Percentiles rank a stretch among this genome's conserved stretches.
These are phyloP conservation scores for Zopfochytrium polystomum DNA, from an alignment of 371 early-diverging fungal genomes.

Conservation along the genomic window DNA sequence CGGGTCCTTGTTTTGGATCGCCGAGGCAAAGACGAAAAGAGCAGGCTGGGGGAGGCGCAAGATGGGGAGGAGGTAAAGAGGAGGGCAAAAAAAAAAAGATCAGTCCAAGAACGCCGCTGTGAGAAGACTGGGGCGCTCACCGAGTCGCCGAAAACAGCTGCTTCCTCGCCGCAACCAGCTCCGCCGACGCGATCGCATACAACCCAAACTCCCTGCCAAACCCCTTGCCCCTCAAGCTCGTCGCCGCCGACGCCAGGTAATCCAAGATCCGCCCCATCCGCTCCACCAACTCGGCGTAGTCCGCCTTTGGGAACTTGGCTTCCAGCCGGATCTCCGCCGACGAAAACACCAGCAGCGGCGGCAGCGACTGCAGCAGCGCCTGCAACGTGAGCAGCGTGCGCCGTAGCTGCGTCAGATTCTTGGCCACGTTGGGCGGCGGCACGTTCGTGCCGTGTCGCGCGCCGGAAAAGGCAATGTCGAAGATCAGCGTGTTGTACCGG, in stretches of 20 bases:
- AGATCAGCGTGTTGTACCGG: slow-evolving; percentile 17
- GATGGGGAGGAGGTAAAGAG: too few species aligned
- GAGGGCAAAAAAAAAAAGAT: too few species aligned
- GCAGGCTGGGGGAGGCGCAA: too few species aligned
- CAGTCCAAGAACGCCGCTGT: too few species aligned
- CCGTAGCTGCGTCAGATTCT: too few species aligned
- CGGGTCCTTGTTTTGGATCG: slow-evolving; percentile 20
- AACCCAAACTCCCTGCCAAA: slow-evolving; percentile 5
- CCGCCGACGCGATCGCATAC: not conserved
- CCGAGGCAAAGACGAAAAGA: slow-evolving; percentile 13
- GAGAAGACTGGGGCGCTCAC: not conserved
- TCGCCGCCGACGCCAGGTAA: slow-evolving; percentile 8
- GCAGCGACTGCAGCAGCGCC: too few species aligned
- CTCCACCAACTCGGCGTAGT: slow-evolving; percentile 13
- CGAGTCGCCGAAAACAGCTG: slow-evolving; percentile 11
- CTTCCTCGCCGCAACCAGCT: not conserved
- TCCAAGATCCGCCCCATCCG: slow-evolving; percentile 13
- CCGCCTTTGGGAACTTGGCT: slow-evolving; percentile 9
- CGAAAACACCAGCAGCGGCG: slow-evolving; percentile 21
- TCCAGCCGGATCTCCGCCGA: slow-evolving; percentile 21
- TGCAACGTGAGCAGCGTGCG: too few species aligned
- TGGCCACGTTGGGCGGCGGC: too few species aligned
- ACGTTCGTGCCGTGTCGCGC: too few species aligned
- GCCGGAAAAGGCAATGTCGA: too few species aligned
- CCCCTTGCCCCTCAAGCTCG: slow-evolving; percentile 5